Evolutionary conservation across 75 land plant species (phyloP).

Genomic region (Pinus tabuliformis): DNA sequence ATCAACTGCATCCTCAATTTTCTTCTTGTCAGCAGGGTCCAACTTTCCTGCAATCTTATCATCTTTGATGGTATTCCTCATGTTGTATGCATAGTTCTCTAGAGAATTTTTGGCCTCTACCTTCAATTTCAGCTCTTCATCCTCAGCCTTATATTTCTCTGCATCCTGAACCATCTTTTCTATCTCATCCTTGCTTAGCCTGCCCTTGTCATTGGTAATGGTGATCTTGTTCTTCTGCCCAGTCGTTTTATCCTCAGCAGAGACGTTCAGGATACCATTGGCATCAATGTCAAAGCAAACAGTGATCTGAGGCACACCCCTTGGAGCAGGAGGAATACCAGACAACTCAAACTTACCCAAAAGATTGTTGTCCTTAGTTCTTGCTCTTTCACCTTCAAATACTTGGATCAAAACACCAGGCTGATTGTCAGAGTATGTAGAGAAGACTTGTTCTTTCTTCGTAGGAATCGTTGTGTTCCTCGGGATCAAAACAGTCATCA

Average conservation of each 20-base stretch:
- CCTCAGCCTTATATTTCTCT: conserved; percentile 43
- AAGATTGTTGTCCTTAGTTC: conserved; percentile 32
- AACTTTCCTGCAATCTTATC: conserved; percentile 27
- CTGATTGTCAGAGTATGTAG: conserved; percentile 34
- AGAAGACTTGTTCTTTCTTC: conserved; percentile 31
- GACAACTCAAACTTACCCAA: conserved; percentile 45
- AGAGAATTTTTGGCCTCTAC: conserved; percentile 39
- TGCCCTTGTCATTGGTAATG: conserved; percentile 48
- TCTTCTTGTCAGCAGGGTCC: conserved; percentile 7
- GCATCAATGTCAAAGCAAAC: conserved; percentile 43
- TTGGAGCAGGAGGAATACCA: conserved; percentile 43
- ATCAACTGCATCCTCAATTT: conserved; percentile 16
- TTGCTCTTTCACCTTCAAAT: conserved; percentile 25
- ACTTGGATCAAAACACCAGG: conserved; percentile 33
- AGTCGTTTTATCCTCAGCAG: conserved; percentile 27
- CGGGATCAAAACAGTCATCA: conserved; percentile 28
- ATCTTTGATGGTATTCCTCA: conserved; percentile 43
- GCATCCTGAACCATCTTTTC: conserved; percentile 58
- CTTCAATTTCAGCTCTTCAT: conserved; percentile 43
- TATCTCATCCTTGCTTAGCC: conserved; percentile 48
- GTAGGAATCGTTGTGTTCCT: conserved; percentile 30
- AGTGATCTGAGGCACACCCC: conserved; percentile 42
- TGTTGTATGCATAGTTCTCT: conserved; percentile 59
- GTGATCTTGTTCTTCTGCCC: conserved; percentile 38
- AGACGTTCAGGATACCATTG: conserved; percentile 30